Evolutionary conservation across 345 rosid genomes (phyloP).

Genomic region (Euclidium syriacum): DNA sequence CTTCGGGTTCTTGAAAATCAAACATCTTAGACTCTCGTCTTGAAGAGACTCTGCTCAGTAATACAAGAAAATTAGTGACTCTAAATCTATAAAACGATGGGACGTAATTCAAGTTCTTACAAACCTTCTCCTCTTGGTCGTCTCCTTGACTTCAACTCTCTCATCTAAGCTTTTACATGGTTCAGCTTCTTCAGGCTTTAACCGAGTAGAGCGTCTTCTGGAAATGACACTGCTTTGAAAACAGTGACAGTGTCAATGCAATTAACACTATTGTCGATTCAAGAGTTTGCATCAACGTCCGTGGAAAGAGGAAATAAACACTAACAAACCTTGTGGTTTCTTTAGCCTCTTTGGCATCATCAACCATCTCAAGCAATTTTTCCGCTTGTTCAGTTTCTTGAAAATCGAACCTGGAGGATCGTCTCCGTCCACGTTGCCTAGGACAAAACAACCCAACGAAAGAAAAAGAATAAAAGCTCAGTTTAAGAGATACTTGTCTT

Average conservation of each 20-base stretch:
- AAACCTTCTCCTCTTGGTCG: conserved; percentile 27
- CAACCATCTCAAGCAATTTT: conserved; percentile 5
- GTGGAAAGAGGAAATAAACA: neutral
- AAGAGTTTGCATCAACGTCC: neutral
- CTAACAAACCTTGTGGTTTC: conserved; percentile 39
- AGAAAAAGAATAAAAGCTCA: neutral
- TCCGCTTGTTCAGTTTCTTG: conserved; percentile 18
- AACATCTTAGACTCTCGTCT: conserved; percentile 29
- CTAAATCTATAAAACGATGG: no score
- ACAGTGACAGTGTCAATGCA: neutral
- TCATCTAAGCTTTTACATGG: conserved; percentile 15
- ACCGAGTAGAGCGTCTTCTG: conserved; percentile 30
- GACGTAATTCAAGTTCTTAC: neutral
- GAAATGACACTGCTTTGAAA: conserved; percentile 21
- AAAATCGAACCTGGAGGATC: conserved; percentile 25
- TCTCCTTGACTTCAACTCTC: conserved; percentile 10
- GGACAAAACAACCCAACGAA: conserved; percentile 16
- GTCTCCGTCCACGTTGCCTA: conserved; percentile 23
- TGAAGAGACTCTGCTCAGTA: conserved; percentile 24
- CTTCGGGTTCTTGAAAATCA: conserved; percentile 24
- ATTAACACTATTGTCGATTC: neutral
- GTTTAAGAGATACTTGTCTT: neutral
- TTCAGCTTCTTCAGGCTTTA: conserved; percentile 22
- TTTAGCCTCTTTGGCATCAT: conserved; percentile 28
- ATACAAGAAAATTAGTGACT: conserved; percentile 12